Percentiles rank a stretch among this genome's conserved stretches.
phyloP scores from a whole-genome alignment of 257 asterid species.

The Paulownia fortunei region DNA sequence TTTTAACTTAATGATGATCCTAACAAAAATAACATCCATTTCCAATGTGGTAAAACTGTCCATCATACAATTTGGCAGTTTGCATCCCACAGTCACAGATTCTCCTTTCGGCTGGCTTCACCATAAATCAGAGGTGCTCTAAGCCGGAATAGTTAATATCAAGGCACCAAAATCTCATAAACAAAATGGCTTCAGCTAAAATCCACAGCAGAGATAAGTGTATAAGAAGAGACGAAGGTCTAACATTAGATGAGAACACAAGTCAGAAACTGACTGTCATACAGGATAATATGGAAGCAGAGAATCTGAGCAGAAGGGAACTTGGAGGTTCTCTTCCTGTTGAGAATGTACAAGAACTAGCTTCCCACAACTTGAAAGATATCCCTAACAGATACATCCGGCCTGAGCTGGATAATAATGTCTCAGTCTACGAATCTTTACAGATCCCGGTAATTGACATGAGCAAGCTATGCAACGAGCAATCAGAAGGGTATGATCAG shows the following conservation, averaged over 20 bases:
- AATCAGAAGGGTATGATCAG: background rate
- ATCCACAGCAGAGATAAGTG: too few species aligned
- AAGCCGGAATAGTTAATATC: too few species aligned
- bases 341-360: slow-evolving; percentile 43
- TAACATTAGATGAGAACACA: background rate
- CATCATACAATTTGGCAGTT: too few species aligned
- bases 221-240: background rate
- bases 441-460: slow-evolving; percentile 48
- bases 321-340: slow-evolving; percentile 51
- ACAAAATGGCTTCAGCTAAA: too few species aligned
- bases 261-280: background rate
- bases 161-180: too few species aligned
- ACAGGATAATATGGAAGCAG: slow-evolving; percentile 15
- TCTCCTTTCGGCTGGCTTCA: too few species aligned
- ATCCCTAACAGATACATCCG: slow-evolving; percentile 38
- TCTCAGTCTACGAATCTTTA: slow-evolving; percentile 26
- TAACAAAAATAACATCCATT: too few species aligned
- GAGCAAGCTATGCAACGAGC: slow-evolving; percentile 30
- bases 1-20: too few species aligned
- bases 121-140: too few species aligned
- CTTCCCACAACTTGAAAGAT: slow-evolving; percentile 27
- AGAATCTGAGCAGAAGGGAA: background rate
- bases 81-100: too few species aligned
- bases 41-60: too few species aligned
- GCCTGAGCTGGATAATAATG: slow-evolving; percentile 27